These are phyloP conservation scores for Termitomyces titanicus DNA, from an alignment of 768 basidiomycete species.

Conservation along the genomic window DNA sequence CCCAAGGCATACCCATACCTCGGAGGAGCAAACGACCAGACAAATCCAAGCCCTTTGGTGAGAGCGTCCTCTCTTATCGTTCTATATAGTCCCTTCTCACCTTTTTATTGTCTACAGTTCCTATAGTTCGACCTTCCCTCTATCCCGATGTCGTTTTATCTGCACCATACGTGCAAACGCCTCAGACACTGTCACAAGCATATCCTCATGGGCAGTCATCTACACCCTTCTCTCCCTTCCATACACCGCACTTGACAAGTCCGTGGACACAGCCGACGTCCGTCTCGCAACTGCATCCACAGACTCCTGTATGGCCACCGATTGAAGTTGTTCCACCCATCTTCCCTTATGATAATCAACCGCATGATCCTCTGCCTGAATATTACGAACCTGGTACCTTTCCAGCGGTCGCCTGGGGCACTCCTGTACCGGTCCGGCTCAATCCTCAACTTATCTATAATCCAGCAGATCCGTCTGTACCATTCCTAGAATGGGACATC, in stretches of 20 bases:
- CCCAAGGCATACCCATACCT: constrained; percentile 8
- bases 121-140: constrained; percentile 3
- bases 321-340: constrained; percentile 2
- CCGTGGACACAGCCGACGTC: constrained; percentile 5
- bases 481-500: constrained; percentile 40
- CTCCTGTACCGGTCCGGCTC: constrained; percentile 21
- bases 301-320: constrained; percentile 12
- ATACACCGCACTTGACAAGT: neutral
- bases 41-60: constrained; percentile 7
- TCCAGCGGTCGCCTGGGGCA: constrained; percentile 15
- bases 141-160: constrained; percentile 3
- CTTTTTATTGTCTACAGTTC: constrained; percentile 3
- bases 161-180: constrained; percentile 7
- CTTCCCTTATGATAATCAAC: neutral
- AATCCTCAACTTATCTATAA: constrained; percentile 33
- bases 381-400: constrained; percentile 22
- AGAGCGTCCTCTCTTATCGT: neutral
- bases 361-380: neutral
- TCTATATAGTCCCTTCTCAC: neutral
- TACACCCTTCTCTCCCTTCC: too few species aligned
- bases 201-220: neutral
- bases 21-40: neutral
- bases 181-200: neutral
- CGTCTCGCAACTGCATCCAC: neutral
- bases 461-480: constrained; percentile 31